phyloP scores from a whole-genome alignment of 768 basidiomycete genomes.

The Gyrodon lividus region DNA sequence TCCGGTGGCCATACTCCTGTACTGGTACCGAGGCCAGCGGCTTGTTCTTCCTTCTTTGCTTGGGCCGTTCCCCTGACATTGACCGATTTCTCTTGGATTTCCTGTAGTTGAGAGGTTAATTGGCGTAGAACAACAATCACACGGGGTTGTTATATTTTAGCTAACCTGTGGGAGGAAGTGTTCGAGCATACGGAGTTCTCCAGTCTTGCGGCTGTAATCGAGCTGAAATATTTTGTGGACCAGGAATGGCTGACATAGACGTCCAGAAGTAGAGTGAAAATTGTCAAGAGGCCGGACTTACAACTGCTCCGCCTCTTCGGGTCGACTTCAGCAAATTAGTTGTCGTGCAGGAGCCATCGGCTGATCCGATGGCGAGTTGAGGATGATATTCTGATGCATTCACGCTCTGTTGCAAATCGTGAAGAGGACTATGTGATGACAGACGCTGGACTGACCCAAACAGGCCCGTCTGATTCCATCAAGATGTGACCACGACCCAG shows the following conservation, averaged over 20 bases:
- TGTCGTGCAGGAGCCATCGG: slow-evolving; percentile 80
- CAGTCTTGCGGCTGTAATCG: slow-evolving; percentile 76
- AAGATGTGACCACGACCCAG: slow-evolving; percentile 71
- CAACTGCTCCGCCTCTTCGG: slow-evolving; percentile 68
- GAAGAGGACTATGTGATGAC: neutral
- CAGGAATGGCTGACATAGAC: slow-evolving; percentile 61
- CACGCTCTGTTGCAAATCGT: slow-evolving; percentile 48
- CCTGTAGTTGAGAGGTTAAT: slow-evolving; percentile 31
- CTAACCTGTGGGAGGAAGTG: slow-evolving; percentile 72
- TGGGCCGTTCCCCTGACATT: slow-evolving; percentile 35
- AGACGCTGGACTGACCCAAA: slow-evolving; percentile 64
- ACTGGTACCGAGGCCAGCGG: slow-evolving; percentile 29
- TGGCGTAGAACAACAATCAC: neutral
- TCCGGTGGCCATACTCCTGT: slow-evolving; percentile 79
- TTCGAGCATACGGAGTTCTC: slow-evolving; percentile 87
- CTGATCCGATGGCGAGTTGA: slow-evolving; percentile 76
- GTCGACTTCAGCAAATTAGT: slow-evolving; percentile 70
- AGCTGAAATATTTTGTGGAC: slow-evolving; percentile 81
- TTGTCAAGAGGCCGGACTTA: slow-evolving; percentile 36
- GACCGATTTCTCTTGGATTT: slow-evolving; percentile 41
- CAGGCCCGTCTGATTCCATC: slow-evolving; percentile 73
- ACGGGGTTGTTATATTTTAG: neutral
- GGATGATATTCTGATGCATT: slow-evolving; percentile 83
- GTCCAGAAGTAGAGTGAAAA: neutral
- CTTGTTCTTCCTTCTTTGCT: slow-evolving; percentile 24